phyloP scores from a whole-genome alignment of 208 protist species.

The Naegleria lovaniensis region DNA sequence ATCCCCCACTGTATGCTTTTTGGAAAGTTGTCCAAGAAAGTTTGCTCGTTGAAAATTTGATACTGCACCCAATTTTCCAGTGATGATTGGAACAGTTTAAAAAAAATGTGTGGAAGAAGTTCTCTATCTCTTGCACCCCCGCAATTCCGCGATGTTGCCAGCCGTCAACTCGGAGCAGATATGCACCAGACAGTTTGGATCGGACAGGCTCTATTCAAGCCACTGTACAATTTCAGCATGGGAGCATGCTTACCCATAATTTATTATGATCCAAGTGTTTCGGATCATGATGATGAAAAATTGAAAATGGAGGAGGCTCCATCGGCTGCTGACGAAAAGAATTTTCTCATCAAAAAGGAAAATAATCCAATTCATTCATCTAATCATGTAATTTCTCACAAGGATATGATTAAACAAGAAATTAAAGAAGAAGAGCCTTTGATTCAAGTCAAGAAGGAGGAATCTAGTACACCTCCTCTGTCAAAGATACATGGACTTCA shows the following conservation, averaged over 20 bases:
- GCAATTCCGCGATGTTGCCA: not conserved
- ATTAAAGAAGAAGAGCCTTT: not conserved
- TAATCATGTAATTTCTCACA: too few species aligned
- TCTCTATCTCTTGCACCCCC: not conserved
- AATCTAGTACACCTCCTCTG: too few species aligned
- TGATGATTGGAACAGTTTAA: not conserved
- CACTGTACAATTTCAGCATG: not conserved
- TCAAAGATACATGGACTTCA: not conserved
- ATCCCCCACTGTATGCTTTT: too few species aligned
- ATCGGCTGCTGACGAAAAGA: too few species aligned
- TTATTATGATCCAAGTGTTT: not conserved
- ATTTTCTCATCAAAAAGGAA: too few species aligned
- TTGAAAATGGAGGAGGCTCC: not conserved
- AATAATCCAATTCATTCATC: too few species aligned
- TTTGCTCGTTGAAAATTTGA: too few species aligned
- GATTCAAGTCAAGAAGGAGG: too few species aligned
- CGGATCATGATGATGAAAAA: not conserved
- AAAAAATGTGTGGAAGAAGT: constrained; percentile 6
- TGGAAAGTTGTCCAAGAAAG: too few species aligned
- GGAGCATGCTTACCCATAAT: not conserved
- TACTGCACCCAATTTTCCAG: not conserved
- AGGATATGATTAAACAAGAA: not conserved
- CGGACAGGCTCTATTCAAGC: not conserved
- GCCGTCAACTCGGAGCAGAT: not conserved
- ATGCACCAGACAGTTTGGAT: not conserved